phyloP scores from a whole-genome alignment of 768 basidiomycete species.

The Myochromella boudieri region DNA sequence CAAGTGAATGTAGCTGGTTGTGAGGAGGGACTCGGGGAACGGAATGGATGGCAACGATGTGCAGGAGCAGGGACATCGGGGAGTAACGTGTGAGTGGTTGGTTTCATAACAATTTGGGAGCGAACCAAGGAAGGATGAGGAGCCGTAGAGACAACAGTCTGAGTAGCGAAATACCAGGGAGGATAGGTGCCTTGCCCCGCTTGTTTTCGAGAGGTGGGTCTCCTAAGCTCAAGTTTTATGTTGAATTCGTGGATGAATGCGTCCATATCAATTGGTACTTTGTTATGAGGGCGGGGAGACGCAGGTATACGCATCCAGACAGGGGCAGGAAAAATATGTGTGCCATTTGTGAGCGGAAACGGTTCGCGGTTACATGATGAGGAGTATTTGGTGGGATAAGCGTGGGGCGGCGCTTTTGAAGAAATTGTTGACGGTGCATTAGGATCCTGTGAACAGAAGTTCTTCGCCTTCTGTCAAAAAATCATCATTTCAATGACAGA shows the following conservation, averaged over 20 bases:
- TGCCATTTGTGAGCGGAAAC: background rate
- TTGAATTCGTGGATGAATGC: background rate
- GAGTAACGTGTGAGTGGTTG: background rate
- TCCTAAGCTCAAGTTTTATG: background rate
- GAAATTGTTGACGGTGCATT: background rate
- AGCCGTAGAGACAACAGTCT: background rate
- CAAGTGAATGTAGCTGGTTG: background rate
- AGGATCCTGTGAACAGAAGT: background rate
- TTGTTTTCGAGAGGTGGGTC: background rate
- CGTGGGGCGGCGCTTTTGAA: background rate
- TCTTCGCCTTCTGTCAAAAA: too few species aligned
- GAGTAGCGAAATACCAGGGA: background rate
- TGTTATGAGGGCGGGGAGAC: background rate
- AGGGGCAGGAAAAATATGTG: background rate
- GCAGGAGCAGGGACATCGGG: background rate
- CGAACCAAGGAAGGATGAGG: constrained; percentile 4
- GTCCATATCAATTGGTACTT: background rate
- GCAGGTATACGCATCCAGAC: background rate
- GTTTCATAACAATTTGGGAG: background rate
- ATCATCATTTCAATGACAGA: background rate
- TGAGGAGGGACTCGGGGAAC: background rate
- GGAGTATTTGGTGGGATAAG: background rate
- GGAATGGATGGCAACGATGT: background rate
- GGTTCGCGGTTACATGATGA: background rate
- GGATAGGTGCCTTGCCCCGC: background rate